A percentile compares a stretch with the other conserved stretches of the same genome.
Evolutionary conservation across 345 rosid genomes (phyloP).

Genomic region (Moricandia moricandioides): DNA sequence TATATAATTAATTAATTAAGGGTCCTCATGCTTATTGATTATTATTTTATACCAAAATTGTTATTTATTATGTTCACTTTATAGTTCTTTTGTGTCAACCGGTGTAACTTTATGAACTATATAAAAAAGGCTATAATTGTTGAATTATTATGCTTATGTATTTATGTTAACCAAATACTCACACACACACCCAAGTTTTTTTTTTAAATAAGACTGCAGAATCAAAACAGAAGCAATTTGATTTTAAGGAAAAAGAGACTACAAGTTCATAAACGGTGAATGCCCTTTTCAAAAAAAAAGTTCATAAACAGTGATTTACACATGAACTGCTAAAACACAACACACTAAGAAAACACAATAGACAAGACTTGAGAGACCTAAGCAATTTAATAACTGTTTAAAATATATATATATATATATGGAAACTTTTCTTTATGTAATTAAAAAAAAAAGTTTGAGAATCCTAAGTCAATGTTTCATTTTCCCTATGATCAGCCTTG

Average conservation of each 20-base stretch:
- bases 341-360: slow-evolving; percentile 16
- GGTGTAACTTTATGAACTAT: background rate
- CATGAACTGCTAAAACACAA: slow-evolving; percentile 13
- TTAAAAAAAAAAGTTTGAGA: no score
- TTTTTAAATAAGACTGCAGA: no score
- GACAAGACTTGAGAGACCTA: slow-evolving; percentile 17
- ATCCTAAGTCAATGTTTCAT: no score
- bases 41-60: background rate
- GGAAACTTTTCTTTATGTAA: no score
- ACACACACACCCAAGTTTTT: background rate
- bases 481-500: no score
- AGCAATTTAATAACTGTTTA: no score
- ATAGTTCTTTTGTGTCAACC: background rate
- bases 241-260: no score
- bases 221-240: background rate
- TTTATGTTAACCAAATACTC: background rate
- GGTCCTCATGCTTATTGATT: background rate
- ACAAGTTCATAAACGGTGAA: no score
- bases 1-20: slow-evolving; percentile 10
- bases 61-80: slow-evolving; percentile 18
- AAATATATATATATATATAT: no score
- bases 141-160: background rate
- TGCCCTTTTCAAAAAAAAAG: no score
- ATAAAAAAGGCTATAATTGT: background rate
- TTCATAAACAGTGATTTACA: no score